Base-by-base conservation (phyloP, 2,329 filamentous ascomycete species). In the Ceratocystis variospora region DNA sequence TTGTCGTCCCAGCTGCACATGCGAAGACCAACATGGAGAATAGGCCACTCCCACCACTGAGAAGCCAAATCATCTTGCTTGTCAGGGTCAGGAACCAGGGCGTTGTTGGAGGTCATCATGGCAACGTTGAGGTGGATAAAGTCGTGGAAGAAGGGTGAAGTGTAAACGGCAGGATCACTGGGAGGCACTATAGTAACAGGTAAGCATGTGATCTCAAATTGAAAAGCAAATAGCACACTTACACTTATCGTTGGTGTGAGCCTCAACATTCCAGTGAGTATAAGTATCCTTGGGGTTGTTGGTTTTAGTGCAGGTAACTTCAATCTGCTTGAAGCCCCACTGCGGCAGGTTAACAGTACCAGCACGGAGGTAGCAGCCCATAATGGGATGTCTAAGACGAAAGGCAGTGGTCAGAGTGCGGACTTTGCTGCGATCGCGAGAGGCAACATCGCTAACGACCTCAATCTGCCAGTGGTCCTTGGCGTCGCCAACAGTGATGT, bases 21-120 rank as follows among this genome's bases (percentile, higher is more conserved):
- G 69, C 95, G 89, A 65, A 99, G 85, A 74, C 94, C 94, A 67
- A 97, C 94, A 72, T 97, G 81, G 50, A 99, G 85, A 69, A 99
- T 85, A 22, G 94, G 94, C 94, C 94, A 99, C 78, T 99, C 92
- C 94, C 94, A 99, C 81, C 92, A 96, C 70, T 91, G 82, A 15
- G 94, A 99, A 41, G 94, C 94, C 61, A 99, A 84, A 73, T 99
- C 94, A 73, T 99, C 94, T 76, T 99, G 94, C 83, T 99, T 99
- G 76, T 99, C 94, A 3, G 94, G 93, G 73, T 99, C 94, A 3
- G 94, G 94, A 22, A 99, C 90, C 59, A 99, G 85, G 28, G 94
- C 94, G 74, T 99, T 99, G 82, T 99, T 99, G 48, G 94, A 97
- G 2, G 94, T 99, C 93, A 97, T 96, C 94, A 99, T 99, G 69